Conservation (phyloP, 73 alveolate species). For the Stentor roeselii region DNA sequence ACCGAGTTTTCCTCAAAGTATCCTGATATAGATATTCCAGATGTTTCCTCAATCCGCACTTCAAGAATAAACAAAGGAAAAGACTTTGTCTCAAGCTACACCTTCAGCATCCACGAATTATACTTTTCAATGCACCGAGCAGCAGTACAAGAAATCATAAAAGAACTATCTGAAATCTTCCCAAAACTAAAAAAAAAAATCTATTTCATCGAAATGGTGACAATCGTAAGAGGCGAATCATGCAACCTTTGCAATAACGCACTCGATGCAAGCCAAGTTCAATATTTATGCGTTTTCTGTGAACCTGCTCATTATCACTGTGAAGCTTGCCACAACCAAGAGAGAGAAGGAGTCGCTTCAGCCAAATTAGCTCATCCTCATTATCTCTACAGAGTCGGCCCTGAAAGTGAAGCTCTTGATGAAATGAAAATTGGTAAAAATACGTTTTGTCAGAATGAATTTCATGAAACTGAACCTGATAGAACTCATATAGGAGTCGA, state of each 20-base stretch:
- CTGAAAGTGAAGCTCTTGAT: neutral
- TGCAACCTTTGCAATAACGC: neutral
- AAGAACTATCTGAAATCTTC: neutral
- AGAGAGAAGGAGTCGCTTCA: neutral
- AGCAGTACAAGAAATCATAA: no score
- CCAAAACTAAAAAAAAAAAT: neutral
- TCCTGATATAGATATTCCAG: neutral
- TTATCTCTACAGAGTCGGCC: neutral
- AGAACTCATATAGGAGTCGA: constrained; percentile 6
- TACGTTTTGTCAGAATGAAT: neutral
- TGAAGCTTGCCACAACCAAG: neutral
- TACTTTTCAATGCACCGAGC: no score
- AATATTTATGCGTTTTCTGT: constrained; percentile 26
- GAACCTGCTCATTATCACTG: constrained; percentile 26
- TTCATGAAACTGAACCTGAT: neutral
- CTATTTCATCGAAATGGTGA: neutral
- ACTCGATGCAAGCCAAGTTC: neutral
- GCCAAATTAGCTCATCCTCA: constrained; percentile 26
- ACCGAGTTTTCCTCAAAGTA: neutral
- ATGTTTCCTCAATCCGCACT: neutral
- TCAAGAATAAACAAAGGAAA: neutral
- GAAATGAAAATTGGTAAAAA: neutral
- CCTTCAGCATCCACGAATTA: no score
- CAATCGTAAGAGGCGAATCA: neutral
- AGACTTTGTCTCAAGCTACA: no score